A percentile compares a stretch with the other conserved stretches of the same genome.
These are phyloP conservation scores for Lenwebbia sp. DNA, from an alignment of 345 rosid species.

Conservation along the genomic window DNA sequence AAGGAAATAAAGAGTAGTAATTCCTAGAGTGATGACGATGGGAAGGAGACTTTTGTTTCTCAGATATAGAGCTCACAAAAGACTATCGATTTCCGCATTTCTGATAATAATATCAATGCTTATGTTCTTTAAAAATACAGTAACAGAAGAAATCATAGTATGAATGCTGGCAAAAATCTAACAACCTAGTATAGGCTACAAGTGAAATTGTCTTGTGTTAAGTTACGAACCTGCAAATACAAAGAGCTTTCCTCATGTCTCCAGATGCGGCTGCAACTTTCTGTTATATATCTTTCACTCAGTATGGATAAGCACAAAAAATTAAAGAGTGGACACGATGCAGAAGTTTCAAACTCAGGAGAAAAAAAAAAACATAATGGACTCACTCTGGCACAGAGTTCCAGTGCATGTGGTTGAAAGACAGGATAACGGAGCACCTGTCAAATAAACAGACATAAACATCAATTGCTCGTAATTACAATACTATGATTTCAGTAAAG, in stretches of 20 bases:
- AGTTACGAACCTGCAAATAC: conserved; percentile 55
- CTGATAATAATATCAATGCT: not conserved
- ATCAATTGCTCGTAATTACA: not conserved
- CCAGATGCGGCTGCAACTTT: conserved; percentile 95
- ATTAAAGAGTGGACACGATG: not conserved
- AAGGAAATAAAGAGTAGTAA: not conserved
- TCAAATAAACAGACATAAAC: not conserved
- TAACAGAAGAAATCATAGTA: not conserved
- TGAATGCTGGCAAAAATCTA: not conserved
- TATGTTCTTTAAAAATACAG: not conserved
- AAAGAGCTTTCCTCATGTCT: conserved; percentile 90
- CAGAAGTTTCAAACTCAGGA: not conserved
- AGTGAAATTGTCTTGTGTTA: not conserved
- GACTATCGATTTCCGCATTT: not conserved
- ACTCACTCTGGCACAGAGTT: conserved; percentile 94
- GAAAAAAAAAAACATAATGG: not conserved
- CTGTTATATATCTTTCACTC: conserved; percentile 23
- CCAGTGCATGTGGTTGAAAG: conserved; percentile 76
- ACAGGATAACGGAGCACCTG: conserved; percentile 54
- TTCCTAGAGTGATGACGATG: not conserved
- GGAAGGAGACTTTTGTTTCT: not conserved
- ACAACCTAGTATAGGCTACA: not conserved
- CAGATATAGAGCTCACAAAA: not conserved
- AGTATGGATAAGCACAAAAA: not conserved
- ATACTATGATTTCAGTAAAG: not conserved